Evolutionary conservation across 148 eudicot species (phyloP), one percentile per base, ranked within the genome.

Genomic region (Rhododendron ovatum): DNA sequence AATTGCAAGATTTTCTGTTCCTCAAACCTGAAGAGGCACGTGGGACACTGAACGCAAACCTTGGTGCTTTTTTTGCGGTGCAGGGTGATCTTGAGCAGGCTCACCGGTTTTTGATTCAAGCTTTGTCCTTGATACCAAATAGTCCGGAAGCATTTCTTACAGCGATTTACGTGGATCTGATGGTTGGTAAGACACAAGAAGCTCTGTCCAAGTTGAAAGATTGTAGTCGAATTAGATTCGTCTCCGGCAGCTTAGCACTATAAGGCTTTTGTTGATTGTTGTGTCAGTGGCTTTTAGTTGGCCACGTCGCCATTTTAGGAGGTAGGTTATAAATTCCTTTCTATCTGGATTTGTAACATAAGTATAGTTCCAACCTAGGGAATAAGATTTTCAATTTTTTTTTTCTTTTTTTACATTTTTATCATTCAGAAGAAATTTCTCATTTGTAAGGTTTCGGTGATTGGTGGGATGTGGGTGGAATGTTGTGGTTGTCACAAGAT

Each of bases 1-100:
- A 92, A 83, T 82, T 75, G n/a, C 92, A 90, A 50, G 91, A 80
- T 61, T 77, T 88, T 77, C 47, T 87, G 80, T 90, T 94, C 73
- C 87, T 90, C 79, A 90, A 91, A 74, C 98, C 98, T 0, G 96
- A 93, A 86, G 94, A 94, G 88, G 99, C 98, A 18, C 93, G 94
- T 8, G 98, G 94, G 30, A 83, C 90, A 65, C 92, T 97, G 35
- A 92, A 87, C 83, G 95, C 92, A 39, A 91, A 97, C 86, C 88
- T 92, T 86, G 99, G 98, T 28, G 81, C 89, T 76, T 85, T 92
- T 90, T 89, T 61, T 83, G 96, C 89, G 3, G 85, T 92, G 84
- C 94, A 92, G 82, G 98, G 94, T 79, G 95, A 94, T 76, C 83
- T 93, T 14, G 95, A 92, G 92, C 93, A 91, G 91, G 98, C 98